Conservation (phyloP, 768 basidiomycete species). For the Pulveroboletus sp. region DNA sequence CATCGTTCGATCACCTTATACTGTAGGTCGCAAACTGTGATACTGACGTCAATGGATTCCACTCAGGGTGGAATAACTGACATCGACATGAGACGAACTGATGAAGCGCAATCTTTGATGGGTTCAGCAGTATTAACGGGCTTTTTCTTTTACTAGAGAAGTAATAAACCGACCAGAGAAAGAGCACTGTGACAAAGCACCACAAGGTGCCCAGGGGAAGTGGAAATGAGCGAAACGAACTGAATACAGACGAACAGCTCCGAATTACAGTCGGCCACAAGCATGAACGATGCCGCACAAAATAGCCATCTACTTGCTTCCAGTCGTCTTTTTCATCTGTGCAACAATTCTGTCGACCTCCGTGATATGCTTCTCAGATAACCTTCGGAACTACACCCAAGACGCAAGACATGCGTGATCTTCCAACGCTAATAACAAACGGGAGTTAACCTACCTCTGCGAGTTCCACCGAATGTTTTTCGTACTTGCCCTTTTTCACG, state of each 20-base stretch:
- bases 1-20: conserved; percentile 13
- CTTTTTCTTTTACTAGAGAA: no score
- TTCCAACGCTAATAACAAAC: background rate
- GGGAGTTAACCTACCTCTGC: conserved; percentile 43
- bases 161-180: no score
- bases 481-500: conserved; percentile 64
- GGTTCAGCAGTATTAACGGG: no score
- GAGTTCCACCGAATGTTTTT: conserved; percentile 64
- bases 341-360: conserved; percentile 66
- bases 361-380: conserved; percentile 54
- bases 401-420: background rate
- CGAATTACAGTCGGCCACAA: no score
- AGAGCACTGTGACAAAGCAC: no score
- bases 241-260: no score
- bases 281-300: background rate
- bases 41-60: conserved; percentile 13
- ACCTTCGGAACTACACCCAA: conserved; percentile 61
- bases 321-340: conserved; percentile 56
- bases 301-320: conserved; percentile 17
- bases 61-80: conserved; percentile 12
- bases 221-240: background rate
- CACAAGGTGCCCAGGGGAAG: background rate
- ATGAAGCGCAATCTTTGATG: background rate
- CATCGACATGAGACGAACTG: background rate
- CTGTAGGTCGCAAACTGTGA: background rate